phyloP scores from a whole-genome alignment of 148 eudicot species.

The Fagopyrum esculentum region DNA sequence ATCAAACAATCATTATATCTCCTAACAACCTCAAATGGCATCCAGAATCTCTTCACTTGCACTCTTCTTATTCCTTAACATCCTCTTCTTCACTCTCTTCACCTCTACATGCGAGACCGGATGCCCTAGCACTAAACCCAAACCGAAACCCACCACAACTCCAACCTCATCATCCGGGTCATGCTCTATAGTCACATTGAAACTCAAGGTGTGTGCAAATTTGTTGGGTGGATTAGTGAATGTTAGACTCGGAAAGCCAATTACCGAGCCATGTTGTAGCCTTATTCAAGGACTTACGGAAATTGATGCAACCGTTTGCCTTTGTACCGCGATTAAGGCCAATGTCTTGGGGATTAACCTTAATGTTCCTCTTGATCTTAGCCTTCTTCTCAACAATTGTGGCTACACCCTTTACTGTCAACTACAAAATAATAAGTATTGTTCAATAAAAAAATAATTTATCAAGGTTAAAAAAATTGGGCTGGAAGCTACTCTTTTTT shows the following conservation, averaged over 20 bases:
- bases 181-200: not conserved
- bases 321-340: not conserved
- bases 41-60: not conserved
- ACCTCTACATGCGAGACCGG: too few relatives aligned
- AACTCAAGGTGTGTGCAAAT: constrained; percentile 1
- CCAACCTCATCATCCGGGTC: too few relatives aligned
- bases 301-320: not conserved
- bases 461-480: too few relatives aligned
- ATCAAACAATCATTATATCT: not conserved
- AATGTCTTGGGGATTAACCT: not conserved
- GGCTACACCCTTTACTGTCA: not conserved
- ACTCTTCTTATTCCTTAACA: not conserved
- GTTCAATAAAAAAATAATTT: too few relatives aligned
- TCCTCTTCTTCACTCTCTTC: not conserved
- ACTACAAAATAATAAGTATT: too few relatives aligned
- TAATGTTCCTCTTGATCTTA: not conserved
- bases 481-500: too few relatives aligned
- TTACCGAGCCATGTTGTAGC: not conserved
- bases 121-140: too few relatives aligned
- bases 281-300: not conserved
- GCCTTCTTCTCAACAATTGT: not conserved
- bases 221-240: not conserved
- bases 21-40: not conserved
- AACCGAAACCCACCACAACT: too few relatives aligned
- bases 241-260: not conserved